A percentile compares a stretch with the other conserved stretches of the same genome.
Conservation (phyloP, 148 eudicot genomes). For the Rhododendron simsii region DNA sequence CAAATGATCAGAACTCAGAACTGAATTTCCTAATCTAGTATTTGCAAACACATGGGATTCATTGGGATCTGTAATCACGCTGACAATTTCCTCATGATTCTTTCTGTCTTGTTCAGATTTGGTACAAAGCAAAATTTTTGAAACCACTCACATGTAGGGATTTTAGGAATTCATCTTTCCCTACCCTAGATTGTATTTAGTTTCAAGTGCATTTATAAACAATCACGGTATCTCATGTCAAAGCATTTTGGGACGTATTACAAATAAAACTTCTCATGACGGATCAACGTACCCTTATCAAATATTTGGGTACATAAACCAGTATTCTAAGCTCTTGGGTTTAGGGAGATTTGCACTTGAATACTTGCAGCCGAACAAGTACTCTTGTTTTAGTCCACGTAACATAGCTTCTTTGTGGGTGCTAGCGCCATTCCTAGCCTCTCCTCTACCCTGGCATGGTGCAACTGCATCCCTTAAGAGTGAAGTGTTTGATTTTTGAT, state of each 20-base stretch:
- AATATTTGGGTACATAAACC: background rate
- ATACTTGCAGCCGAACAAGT: background rate
- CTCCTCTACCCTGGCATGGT: background rate
- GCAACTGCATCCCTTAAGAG: background rate
- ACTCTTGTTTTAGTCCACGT: background rate
- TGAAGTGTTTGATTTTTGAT: background rate
- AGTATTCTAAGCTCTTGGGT: background rate
- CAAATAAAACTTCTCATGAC: no score
- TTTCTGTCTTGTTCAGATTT: background rate
- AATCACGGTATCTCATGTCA: background rate
- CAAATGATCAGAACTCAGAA: background rate
- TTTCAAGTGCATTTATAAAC: background rate
- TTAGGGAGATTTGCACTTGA: background rate
- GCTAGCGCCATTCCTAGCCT: background rate
- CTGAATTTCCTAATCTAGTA: background rate
- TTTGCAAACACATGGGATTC: no score
- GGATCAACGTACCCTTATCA: background rate
- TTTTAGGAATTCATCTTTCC: background rate
- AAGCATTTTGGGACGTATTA: background rate
- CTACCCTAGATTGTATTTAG: no score
- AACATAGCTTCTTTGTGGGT: background rate
- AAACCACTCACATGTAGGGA: background rate
- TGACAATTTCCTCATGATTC: background rate
- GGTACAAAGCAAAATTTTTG: no score
- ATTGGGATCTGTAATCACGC: no score